A percentile compares a stretch with the other conserved stretches of the same genome.
Conservation (phyloP, 148 eudicot genomes). For the Rhododendron molle region DNA sequence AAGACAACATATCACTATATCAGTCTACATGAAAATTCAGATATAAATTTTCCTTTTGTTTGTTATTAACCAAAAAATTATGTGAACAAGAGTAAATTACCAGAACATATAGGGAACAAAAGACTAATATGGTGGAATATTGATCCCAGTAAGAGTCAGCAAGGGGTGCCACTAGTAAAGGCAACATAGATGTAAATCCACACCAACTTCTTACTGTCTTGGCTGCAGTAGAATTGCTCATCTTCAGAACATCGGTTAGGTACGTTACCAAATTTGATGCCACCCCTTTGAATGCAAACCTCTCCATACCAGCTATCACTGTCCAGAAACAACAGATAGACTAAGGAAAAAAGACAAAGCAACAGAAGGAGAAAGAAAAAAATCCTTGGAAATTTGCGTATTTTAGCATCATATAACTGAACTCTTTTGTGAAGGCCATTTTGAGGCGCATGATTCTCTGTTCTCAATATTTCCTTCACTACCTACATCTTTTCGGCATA, state of each 20-base stretch:
- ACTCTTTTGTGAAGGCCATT: neutral
- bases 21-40: neutral
- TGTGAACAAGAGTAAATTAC: conserved; percentile 33
- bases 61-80: neutral
- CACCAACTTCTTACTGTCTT: conserved; percentile 80
- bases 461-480: too few relatives aligned
- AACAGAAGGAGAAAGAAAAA: rapidly evolving
- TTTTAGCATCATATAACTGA: neutral
- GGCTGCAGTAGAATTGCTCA: conserved; percentile 89
- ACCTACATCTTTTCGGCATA: too few relatives aligned
- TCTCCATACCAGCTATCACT: conserved; percentile 90
- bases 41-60: neutral
- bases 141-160: conserved; percentile 78
- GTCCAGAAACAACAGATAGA: neutral
- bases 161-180: conserved; percentile 70
- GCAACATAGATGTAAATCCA: conserved; percentile 79
- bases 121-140: conserved; percentile 56
- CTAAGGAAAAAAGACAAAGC: neutral
- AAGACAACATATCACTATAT: neutral
- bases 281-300: conserved; percentile 98
- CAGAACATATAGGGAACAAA: conserved; percentile 52
- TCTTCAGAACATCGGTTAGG: conserved; percentile 56
- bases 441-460: neutral
- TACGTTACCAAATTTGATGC: conserved; percentile 91
- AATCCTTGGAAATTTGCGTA: neutral